Percentiles rank a stretch among this genome's conserved stretches.
Conservation (phyloP, 2,329 filamentous ascomycete genomes). For the Penicillium verrucosum region DNA sequence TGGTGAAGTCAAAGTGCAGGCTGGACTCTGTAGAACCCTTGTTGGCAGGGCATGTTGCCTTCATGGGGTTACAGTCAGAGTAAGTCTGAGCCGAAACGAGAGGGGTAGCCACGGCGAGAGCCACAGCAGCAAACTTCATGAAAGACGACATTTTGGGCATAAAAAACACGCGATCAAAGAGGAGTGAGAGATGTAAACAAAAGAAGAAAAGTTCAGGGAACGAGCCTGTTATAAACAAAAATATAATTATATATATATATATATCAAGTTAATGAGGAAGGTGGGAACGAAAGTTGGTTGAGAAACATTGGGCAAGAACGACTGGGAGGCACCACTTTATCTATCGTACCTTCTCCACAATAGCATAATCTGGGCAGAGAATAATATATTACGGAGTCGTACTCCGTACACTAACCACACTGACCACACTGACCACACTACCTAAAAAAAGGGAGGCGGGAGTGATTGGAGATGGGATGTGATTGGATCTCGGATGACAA, state of each 20-base stretch:
- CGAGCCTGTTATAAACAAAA: background rate
- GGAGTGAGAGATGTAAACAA: background rate
- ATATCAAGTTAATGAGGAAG: background rate
- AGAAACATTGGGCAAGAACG: background rate
- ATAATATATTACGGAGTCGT: too few species aligned
- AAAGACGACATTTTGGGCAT: conserved; percentile 29
- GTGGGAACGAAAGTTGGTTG: conserved; percentile 13
- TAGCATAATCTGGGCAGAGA: background rate
- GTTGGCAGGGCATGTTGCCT: conserved; percentile 61
- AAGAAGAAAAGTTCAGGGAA: conserved; percentile 1
- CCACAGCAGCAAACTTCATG: conserved; percentile 30
- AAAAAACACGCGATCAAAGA: background rate
- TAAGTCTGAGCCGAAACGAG: conserved; percentile 63
- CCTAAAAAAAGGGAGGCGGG: conserved; percentile 10
- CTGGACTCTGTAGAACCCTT: conserved; percentile 58
- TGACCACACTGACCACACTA: background rate
- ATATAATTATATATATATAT: conserved; percentile 1
- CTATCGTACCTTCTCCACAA: background rate
- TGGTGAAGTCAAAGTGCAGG: conserved; percentile 40
- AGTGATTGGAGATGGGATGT: background rate
- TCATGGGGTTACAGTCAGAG: conserved; percentile 69
- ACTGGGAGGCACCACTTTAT: background rate
- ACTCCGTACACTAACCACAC: too few species aligned
- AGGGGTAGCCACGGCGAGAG: conserved; percentile 32
- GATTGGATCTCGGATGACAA: conserved; percentile 2